A percentile compares a stretch with the other conserved stretches of the same genome.
phyloP scores from a whole-genome alignment of 345 rosid genomes.

The Aurinia saxatilis region DNA sequence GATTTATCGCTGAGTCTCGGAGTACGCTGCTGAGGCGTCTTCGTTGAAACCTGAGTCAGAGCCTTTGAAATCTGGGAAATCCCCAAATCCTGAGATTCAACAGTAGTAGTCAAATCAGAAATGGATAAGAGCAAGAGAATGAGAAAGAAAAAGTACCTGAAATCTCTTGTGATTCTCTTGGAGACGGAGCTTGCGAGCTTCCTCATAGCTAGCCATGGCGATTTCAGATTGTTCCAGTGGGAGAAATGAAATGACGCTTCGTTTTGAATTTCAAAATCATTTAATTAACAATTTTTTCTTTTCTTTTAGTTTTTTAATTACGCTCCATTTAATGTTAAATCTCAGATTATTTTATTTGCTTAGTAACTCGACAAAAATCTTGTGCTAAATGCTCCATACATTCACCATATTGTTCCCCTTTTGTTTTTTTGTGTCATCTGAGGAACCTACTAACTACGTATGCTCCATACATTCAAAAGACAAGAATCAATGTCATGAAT shows the following conservation, averaged over 20 bases:
- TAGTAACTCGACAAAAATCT: neutral
- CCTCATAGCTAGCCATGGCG: slow-evolving; percentile 31
- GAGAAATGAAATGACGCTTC: slow-evolving; percentile 8
- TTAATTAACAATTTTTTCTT: too few species aligned
- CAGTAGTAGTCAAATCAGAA: neutral
- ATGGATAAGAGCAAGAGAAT: neutral
- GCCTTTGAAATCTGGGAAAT: slow-evolving; percentile 19
- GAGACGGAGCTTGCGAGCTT: slow-evolving; percentile 39
- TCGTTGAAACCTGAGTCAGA: slow-evolving; percentile 16
- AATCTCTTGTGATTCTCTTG: slow-evolving; percentile 41
- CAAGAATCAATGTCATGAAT: slow-evolving; percentile 3
- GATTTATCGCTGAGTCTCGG: slow-evolving; percentile 17
- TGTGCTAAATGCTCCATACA: neutral
- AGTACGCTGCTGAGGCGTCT: slow-evolving; percentile 28
- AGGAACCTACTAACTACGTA: slow-evolving; percentile 3
- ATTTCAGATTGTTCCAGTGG: neutral
- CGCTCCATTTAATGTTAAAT: neutral
- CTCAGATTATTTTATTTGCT: neutral
- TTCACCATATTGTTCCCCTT: slow-evolving; percentile 1
- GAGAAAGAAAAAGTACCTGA: slow-evolving; percentile 26
- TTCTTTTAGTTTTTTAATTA: neutral
- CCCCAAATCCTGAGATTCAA: slow-evolving; percentile 35
- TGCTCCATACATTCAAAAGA: slow-evolving; percentile 1
- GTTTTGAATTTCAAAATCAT: neutral
- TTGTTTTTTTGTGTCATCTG: neutral